Conservation (phyloP, 2,329 filamentous ascomycete species). For the Amauroascus niger region DNA sequence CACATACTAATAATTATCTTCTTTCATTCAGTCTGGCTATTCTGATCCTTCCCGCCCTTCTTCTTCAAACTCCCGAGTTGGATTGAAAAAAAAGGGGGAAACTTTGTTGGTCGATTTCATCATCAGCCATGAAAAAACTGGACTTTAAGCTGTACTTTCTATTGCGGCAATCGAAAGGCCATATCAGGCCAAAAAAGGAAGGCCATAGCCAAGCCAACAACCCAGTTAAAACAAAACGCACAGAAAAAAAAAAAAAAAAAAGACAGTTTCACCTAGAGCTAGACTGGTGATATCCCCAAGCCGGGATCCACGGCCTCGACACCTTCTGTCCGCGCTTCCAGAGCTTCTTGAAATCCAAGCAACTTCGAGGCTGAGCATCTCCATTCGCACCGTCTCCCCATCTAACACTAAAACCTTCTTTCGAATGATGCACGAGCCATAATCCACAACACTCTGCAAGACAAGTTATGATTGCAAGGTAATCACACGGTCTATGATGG, state of each 20-base stretch:
- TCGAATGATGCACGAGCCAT: neutral
- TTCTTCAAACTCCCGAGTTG: no score
- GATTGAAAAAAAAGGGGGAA: no score
- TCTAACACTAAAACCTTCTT: neutral
- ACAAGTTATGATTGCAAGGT: neutral
- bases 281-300: conserved; percentile 14
- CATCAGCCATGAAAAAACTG: no score
- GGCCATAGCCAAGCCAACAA: neutral
- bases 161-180: neutral
- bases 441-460: conserved; percentile 1
- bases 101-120: no score
- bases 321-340: neutral
- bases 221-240: neutral
- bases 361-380: neutral
- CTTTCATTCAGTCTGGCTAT: neutral
- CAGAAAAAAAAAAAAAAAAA: neutral
- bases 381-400: neutral
- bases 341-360: neutral
- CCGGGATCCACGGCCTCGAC: conserved; percentile 12
- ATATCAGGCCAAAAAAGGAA: neutral
- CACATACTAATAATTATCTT: neutral
- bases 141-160: neutral
- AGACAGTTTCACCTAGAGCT: conserved; percentile 9
- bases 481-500: neutral
- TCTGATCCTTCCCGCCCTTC: neutral